Conservation (phyloP, 805 yeast species). For the Jamesozyma piceae region DNA sequence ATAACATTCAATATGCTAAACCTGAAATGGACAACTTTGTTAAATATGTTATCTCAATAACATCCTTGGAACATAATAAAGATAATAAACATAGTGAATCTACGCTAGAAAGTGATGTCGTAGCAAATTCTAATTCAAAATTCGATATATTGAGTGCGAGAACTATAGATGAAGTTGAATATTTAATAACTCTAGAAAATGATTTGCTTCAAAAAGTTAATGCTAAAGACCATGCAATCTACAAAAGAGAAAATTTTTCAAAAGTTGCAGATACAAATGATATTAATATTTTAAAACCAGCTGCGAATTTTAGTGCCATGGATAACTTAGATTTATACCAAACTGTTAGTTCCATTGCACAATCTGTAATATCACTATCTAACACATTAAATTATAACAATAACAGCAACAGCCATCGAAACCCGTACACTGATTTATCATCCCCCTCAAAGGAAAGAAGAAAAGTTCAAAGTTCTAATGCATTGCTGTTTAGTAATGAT, state of each 20-base stretch:
- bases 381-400: constrained; percentile 17
- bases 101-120: constrained; percentile 11
- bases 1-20: constrained; percentile 6
- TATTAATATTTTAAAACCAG: constrained; percentile 1
- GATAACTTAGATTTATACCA: constrained; percentile 30
- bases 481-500: constrained; percentile 9
- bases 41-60: constrained; percentile 29
- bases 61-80: constrained; percentile 21
- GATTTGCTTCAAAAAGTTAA: constrained; percentile 18
- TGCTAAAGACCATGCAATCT: background rate
- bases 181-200: constrained; percentile 40
- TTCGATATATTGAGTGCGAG: constrained; percentile 63
- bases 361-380: constrained; percentile 29
- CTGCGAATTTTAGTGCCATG: constrained; percentile 21
- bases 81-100: background rate
- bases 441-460: constrained; percentile 24
- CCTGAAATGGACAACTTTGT: constrained; percentile 32
- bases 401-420: constrained; percentile 4
- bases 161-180: constrained; percentile 60
- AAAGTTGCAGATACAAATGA: too few species aligned
- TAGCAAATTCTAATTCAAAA: constrained; percentile 23
- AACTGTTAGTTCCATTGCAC: constrained; percentile 29
- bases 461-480: constrained; percentile 18
- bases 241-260: background rate
- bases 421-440: background rate